These are phyloP conservation scores for Trichocomaceae sp. DNA, from an alignment of 2,329 filamentous ascomycete species.

Conservation along the genomic window DNA sequence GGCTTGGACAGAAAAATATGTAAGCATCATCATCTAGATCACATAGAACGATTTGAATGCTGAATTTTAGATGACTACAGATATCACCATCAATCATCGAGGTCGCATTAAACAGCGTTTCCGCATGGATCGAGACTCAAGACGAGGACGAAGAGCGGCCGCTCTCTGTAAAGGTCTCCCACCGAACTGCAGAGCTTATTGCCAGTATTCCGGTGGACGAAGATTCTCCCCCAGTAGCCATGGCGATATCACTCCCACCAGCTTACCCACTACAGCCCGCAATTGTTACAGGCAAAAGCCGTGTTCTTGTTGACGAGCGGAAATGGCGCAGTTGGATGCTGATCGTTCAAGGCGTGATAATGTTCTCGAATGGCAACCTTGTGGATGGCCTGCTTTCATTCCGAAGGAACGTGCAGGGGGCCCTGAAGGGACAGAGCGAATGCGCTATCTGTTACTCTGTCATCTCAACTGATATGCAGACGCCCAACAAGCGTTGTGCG, in stretches of 20 bases:
- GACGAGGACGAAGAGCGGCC: slow-evolving; percentile 47
- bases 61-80: slow-evolving; percentile 16
- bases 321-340: slow-evolving; percentile 91
- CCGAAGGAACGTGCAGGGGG: slow-evolving; percentile 76
- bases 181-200: slow-evolving; percentile 65
- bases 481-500: slow-evolving; percentile 83
- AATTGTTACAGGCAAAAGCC: slow-evolving; percentile 66
- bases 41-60: not conserved
- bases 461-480: slow-evolving; percentile 77
- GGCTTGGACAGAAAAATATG: slow-evolving; percentile 76
- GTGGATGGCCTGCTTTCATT: slow-evolving; percentile 82
- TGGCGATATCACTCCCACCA: slow-evolving; percentile 72
- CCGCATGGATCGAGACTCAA: slow-evolving; percentile 37
- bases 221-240: slow-evolving; percentile 69
- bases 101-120: slow-evolving; percentile 35
- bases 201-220: slow-evolving; percentile 87
- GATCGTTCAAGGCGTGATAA: slow-evolving; percentile 85
- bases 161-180: slow-evolving; percentile 64
- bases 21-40: slow-evolving; percentile 59
- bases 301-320: slow-evolving; percentile 80
- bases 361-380: slow-evolving; percentile 81
- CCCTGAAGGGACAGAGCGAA: slow-evolving; percentile 86
- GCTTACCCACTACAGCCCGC: slow-evolving; percentile 79
- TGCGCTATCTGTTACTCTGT: slow-evolving; percentile 97
- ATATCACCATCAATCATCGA: slow-evolving; percentile 39